These are phyloP conservation scores for Sindora glabra DNA, from an alignment of 306 rosid species.

Conservation along the genomic window DNA sequence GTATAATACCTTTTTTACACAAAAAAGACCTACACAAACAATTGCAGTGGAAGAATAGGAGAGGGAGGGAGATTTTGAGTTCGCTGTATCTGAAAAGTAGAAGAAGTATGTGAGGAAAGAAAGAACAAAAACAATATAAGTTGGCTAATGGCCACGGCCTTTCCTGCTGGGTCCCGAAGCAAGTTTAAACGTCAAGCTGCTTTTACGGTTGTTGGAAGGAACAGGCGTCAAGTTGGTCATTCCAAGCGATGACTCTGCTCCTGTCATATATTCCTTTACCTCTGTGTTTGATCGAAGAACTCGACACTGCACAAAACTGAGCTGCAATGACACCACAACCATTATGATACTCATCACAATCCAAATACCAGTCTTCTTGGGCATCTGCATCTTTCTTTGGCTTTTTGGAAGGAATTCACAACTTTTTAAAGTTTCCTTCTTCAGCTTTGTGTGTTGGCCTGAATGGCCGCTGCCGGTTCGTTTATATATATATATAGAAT, in stretches of 20 bases:
- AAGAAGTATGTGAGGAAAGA: no score
- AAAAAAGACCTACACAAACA: no score
- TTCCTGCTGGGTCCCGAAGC: conserved; percentile 74
- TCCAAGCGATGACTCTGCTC: conserved; percentile 13
- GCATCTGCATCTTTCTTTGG: not conserved
- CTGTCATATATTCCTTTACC: conserved; percentile 1
- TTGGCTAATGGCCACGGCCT: conserved; percentile 62
- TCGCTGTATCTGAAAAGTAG: no score
- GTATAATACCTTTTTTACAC: no score
- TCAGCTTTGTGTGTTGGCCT: not conserved
- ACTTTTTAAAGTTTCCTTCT: not conserved
- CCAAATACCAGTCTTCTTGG: conserved; percentile 26
- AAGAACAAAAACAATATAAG: not conserved
- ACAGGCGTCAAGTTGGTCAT: conserved; percentile 30
- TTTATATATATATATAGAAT: conserved; percentile 11
- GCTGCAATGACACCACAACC: conserved; percentile 25
- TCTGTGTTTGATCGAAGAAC: conserved; percentile 26
- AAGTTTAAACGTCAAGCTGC: conserved; percentile 42
- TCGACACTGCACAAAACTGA: conserved; percentile 48
- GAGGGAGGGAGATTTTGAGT: no score
- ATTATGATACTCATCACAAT: conserved; percentile 23
- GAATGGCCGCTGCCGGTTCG: not conserved
- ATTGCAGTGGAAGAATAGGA: no score
- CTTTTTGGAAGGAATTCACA: not conserved
- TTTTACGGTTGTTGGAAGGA: conserved; percentile 37